phyloP scores from a whole-genome alignment of 352 stramenopile species.

The Pythium volutum region DNA sequence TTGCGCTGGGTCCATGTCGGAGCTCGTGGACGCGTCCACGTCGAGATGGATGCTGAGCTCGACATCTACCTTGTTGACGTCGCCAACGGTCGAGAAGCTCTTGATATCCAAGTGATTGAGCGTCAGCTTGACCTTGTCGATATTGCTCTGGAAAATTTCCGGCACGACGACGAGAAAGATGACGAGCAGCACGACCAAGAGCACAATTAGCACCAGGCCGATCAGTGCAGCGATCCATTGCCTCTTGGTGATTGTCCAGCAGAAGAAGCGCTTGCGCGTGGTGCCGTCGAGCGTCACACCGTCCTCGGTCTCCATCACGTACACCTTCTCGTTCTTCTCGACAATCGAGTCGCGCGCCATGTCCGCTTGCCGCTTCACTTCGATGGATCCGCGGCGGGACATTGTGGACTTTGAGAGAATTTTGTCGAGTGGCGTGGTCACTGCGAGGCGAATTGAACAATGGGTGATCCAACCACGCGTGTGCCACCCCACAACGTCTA shows the following conservation, averaged over 20 bases:
- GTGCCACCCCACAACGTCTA: too few relatives aligned
- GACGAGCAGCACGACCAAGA: slow-evolving; percentile 12
- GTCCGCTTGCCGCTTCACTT: too few relatives aligned
- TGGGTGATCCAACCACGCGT: too few relatives aligned
- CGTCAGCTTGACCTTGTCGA: slow-evolving; percentile 19
- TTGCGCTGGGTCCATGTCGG: slow-evolving; percentile 3
- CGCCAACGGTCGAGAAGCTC: slow-evolving; percentile 4
- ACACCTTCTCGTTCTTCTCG: slow-evolving; percentile 5
- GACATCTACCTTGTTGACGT: slow-evolving; percentile 12
- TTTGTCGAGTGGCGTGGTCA: too few relatives aligned
- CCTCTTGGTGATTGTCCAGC: slow-evolving; percentile 19
- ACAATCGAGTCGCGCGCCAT: background rate
- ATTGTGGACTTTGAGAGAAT: background rate
- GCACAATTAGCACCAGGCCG: slow-evolving; percentile 3
- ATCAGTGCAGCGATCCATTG: slow-evolving; percentile 12
- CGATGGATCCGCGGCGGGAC: background rate
- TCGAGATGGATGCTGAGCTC: slow-evolving; percentile 23
- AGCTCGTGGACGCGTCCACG: slow-evolving; percentile 8
- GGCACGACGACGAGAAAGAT: slow-evolving; percentile 17
- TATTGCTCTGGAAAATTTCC: slow-evolving; percentile 13
- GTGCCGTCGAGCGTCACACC: background rate
- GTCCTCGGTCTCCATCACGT: slow-evolving; percentile 8
- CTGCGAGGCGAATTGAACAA: too few relatives aligned
- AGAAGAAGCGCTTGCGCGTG: slow-evolving; percentile 17
- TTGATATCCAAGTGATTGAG: slow-evolving; percentile 25